Evolutionary conservation across 148 eudicot genomes (phyloP).

Genomic region (Nepenthes mirabilis): DNA sequence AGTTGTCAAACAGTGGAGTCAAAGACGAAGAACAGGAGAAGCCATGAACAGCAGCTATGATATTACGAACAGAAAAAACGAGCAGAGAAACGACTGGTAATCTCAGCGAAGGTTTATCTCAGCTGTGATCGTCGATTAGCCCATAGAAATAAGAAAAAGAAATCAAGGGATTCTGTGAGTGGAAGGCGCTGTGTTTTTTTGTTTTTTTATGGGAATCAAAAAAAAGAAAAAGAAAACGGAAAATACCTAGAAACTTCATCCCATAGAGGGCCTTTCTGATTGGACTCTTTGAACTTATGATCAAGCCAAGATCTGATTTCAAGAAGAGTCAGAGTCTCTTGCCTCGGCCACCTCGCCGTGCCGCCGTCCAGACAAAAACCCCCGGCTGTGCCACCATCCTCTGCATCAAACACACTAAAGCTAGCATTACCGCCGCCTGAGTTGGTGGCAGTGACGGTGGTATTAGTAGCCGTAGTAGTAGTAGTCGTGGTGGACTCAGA

Average conservation of each 20-base stretch:
- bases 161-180: no score
- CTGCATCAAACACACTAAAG: conserved; percentile 20
- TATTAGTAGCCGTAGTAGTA: not conserved
- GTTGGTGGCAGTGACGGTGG: conserved; percentile 1
- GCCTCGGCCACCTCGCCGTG: conserved; percentile 86
- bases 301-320: conserved; percentile 88
- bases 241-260: conserved; percentile 94
- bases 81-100: no score
- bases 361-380: conserved; percentile 19
- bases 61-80: no score
- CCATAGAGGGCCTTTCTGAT: conserved; percentile 96
- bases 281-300: conserved; percentile 86
- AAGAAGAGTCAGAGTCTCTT: conserved; percentile 80
- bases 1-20: no score
- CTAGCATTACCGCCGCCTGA: not conserved
- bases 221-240: not conserved
- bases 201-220: not conserved
- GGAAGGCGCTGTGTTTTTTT: no score
- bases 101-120: no score
- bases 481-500: conserved; percentile 14
- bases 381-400: conserved; percentile 1
- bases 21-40: no score
- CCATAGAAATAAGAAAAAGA: no score
- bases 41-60: no score
- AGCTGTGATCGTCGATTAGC: no score